Evolutionary conservation across 2,329 filamentous ascomycete species (phyloP).

Genomic region (Neocatenulostroma microsporum): DNA sequence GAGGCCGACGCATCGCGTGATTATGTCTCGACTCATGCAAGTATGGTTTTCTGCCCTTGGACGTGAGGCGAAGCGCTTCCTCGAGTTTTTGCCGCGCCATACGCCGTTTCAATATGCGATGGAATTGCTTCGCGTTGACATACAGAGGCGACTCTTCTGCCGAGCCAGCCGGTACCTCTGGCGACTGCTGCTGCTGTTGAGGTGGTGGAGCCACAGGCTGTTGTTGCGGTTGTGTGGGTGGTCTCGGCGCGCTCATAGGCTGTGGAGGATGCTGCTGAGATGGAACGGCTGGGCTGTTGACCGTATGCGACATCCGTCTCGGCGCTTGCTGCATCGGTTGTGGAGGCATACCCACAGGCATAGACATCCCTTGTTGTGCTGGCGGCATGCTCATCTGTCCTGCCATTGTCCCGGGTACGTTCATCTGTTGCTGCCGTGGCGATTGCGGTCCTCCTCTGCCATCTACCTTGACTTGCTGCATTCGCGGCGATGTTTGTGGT

Average conservation of each 20-base stretch:
- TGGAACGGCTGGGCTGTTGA: slow-evolving; percentile 58
- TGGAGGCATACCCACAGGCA: slow-evolving; percentile 47
- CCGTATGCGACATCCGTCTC: slow-evolving; percentile 64
- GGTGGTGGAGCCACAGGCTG: slow-evolving; percentile 46
- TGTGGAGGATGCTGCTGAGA: slow-evolving; percentile 28
- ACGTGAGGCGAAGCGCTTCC: slow-evolving; percentile 82
- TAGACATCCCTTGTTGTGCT: slow-evolving; percentile 46
- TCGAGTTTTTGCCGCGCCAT: slow-evolving; percentile 90
- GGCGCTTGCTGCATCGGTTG: slow-evolving; percentile 23
- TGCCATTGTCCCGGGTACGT: slow-evolving; percentile 36
- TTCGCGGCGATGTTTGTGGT: slow-evolving; percentile 64
- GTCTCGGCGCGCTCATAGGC: slow-evolving; percentile 56
- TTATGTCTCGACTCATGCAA: slow-evolving; percentile 96
- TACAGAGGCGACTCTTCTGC: slow-evolving; percentile 91
- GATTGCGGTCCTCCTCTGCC: slow-evolving; percentile 66
- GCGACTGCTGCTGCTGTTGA: slow-evolving; percentile 55
- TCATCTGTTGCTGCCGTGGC: slow-evolving; percentile 57
- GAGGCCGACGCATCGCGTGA: slow-evolving; percentile 90
- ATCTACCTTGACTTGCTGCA: slow-evolving; percentile 60
- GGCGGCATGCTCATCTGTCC: slow-evolving; percentile 44
- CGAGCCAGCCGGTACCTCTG: slow-evolving; percentile 60
- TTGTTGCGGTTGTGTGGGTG: slow-evolving; percentile 62
- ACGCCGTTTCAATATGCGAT: slow-evolving; percentile 88
- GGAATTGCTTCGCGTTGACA: slow-evolving; percentile 98
- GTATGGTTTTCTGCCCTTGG: slow-evolving; percentile 93